Conservation (phyloP, 495 filamentous ascomycete genomes). For the Penicillium herquei region DNA sequence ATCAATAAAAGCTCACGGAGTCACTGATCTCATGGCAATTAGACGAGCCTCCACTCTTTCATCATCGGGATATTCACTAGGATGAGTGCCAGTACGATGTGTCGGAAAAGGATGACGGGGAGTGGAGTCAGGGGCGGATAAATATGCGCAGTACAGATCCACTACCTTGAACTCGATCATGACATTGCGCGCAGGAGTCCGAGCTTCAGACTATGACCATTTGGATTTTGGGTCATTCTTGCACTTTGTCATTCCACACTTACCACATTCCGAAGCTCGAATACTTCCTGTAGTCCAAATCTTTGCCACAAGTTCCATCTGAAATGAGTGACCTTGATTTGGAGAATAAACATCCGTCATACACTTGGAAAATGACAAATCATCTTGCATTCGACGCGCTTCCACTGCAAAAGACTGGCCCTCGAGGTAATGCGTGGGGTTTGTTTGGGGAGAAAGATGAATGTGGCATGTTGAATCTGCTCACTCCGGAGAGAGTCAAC, state of each 20-base stretch:
- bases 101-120: background rate
- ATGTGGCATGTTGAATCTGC: conserved; percentile 51
- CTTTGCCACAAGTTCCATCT: no score
- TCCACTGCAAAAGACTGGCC: conserved; percentile 42
- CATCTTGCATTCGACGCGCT: conserved; percentile 38
- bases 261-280: no score
- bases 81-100: background rate
- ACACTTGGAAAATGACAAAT: background rate
- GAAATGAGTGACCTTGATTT: background rate
- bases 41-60: background rate
- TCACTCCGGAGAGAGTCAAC: conserved; percentile 44
- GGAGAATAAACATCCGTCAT: background rate
- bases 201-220: no score
- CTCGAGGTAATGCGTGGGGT: conserved; percentile 52
- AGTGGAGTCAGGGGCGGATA: no score
- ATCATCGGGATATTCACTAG: background rate
- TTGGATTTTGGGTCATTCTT: no score
- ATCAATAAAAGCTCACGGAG: background rate
- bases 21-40: background rate
- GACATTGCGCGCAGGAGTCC: no score
- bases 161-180: no score
- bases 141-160: no score
- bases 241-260: no score
- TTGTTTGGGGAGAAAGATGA: conserved; percentile 44
- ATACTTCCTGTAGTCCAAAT: no score